A percentile compares a stretch with the other conserved stretches of the same genome.
These are phyloP conservation scores for Solanum rostratum DNA, from an alignment of 257 asterid species.

Conservation along the genomic window DNA sequence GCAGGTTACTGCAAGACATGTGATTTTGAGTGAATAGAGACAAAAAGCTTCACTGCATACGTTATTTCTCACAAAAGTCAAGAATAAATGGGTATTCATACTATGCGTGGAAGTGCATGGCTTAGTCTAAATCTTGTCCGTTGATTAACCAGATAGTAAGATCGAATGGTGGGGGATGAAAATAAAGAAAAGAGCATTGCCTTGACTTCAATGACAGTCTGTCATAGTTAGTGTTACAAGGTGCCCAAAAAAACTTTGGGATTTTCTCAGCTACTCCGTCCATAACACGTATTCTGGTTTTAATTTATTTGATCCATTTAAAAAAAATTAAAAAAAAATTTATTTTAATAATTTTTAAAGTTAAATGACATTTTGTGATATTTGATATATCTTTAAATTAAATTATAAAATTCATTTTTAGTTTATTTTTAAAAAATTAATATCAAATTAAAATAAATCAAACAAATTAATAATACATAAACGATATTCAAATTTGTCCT, in stretches of 20 bases:
- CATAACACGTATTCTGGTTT: background rate
- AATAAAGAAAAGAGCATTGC: background rate
- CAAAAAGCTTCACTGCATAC: background rate
- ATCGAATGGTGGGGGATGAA: background rate
- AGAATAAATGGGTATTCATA: background rate
- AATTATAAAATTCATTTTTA: too few species aligned
- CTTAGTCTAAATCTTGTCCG: background rate
- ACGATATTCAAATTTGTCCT: too few species aligned
- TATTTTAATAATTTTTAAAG: too few species aligned
- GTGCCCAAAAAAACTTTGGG: background rate
- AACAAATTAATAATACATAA: too few species aligned
- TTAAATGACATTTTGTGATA: too few species aligned
- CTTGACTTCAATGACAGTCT: background rate
- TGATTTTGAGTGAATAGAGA: background rate
- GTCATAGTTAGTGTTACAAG: background rate
- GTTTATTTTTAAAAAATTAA: too few species aligned
- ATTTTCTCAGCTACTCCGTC: too few species aligned
- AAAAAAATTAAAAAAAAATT: too few species aligned
- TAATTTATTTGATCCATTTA: background rate
- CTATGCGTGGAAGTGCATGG: background rate
- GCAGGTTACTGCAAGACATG: background rate
- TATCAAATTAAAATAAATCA: too few species aligned
- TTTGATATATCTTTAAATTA: too few species aligned
- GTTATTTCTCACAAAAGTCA: background rate
- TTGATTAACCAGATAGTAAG: accelerated